Evolutionary conservation across 352 stramenopile genomes (phyloP).

Genomic region (Pythium phragmitis): DNA sequence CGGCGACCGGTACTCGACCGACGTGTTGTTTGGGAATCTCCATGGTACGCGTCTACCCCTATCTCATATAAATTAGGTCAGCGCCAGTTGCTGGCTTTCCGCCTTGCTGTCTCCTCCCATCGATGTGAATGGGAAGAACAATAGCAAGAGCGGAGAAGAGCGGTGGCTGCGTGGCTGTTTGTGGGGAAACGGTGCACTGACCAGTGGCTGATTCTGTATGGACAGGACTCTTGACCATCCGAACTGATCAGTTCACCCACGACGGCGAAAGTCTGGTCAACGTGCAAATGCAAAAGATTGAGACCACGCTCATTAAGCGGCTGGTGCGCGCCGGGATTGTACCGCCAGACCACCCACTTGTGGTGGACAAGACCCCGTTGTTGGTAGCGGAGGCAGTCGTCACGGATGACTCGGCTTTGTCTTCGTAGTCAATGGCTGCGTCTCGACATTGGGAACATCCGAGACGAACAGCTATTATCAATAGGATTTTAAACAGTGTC

Average conservation of each 20-base stretch:
- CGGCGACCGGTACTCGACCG: constrained; percentile 95
- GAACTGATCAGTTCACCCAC: constrained; percentile 83
- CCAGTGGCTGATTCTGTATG: not conserved
- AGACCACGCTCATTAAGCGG: constrained; percentile 55
- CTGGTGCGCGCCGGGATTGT: constrained; percentile 43
- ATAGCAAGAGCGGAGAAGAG: not conserved
- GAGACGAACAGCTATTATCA: no score
- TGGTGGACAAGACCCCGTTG: constrained; percentile 6
- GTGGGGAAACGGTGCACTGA: no score
- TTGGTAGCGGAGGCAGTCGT: not conserved
- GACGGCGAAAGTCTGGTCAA: constrained; percentile 71
- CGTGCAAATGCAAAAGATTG: constrained; percentile 63
- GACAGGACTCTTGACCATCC: constrained; percentile 95
- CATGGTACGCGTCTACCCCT: constrained; percentile 47
- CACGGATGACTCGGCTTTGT: not conserved
- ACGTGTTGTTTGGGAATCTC: constrained; percentile 97
- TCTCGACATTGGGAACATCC: no score
- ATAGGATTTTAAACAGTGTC: no score
- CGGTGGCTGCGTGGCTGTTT: not conserved
- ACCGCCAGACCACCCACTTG: constrained; percentile 42
- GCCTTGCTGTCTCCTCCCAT: no score
- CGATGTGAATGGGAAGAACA: not conserved
- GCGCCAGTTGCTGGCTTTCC: no score
- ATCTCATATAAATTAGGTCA: no score
- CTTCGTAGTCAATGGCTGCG: no score